These are phyloP conservation scores for Plectosphaerella plurivora DNA, from an alignment of 2,329 filamentous ascomycete genomes.

Conservation along the genomic window DNA sequence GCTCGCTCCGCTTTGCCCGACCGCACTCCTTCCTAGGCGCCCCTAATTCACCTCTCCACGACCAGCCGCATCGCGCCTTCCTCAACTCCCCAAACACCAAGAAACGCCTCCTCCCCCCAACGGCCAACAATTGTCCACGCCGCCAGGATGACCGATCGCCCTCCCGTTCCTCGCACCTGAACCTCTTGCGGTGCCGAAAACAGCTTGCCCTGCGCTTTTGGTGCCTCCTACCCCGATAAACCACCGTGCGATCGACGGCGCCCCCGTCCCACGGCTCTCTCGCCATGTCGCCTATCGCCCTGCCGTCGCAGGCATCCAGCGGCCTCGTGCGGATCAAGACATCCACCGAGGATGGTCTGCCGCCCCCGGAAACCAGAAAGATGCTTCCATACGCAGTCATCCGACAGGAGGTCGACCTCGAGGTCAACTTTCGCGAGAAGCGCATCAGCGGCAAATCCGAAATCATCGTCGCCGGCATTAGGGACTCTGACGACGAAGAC, in stretches of 20 bases:
- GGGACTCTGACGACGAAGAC: slow-evolving; percentile 51
- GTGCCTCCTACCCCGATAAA: not conserved
- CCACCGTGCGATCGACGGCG: not conserved
- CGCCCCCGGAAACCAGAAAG: slow-evolving; percentile 27
- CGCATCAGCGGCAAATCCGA: slow-evolving; percentile 74
- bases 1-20: too few relatives aligned
- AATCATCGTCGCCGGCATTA: slow-evolving; percentile 68
- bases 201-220: not conserved
- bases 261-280: too few relatives aligned
- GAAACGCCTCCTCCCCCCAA: not conserved
- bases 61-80: too few relatives aligned
- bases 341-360: slow-evolving; percentile 22
- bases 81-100: too few relatives aligned
- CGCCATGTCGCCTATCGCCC: not conserved
- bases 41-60: too few relatives aligned
- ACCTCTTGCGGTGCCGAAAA: not conserved
- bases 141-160: not conserved
- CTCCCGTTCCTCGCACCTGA: not conserved
- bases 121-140: not conserved
- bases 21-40: too few relatives aligned
- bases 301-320: slow-evolving; percentile 1
- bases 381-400: slow-evolving; percentile 52
- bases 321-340: not conserved
- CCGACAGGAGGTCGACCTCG: slow-evolving; percentile 83
- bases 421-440: slow-evolving; percentile 78